Evolutionary conservation across 257 asterid genomes (phyloP).

Genomic region (Penstemon eatonii): DNA sequence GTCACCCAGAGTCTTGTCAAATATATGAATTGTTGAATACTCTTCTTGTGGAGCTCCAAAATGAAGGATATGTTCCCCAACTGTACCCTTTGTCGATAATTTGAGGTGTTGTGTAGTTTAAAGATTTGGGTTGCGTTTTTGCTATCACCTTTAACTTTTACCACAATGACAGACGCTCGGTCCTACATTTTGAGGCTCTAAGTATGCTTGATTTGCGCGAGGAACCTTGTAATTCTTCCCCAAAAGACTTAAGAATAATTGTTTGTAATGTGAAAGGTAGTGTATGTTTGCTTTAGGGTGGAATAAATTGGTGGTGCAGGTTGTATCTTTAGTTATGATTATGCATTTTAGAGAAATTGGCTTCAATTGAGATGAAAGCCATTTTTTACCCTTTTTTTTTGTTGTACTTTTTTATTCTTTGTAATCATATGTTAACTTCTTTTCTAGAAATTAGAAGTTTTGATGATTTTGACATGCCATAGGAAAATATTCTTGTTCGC

Average conservation of each 20-base stretch:
- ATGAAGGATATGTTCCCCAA: constrained; percentile 51
- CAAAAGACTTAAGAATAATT: too few relatives aligned
- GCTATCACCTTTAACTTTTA: too few relatives aligned
- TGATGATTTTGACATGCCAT: too few relatives aligned
- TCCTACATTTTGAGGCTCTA: too few relatives aligned
- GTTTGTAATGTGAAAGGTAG: too few relatives aligned
- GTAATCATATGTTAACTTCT: background rate
- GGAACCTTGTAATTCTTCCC: too few relatives aligned
- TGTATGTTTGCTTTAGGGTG: constrained; percentile 2
- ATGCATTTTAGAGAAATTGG: constrained; percentile 28
- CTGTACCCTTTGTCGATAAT: too few relatives aligned
- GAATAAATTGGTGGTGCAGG: constrained; percentile 28
- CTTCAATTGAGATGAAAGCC: constrained; percentile 22
- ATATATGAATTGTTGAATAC: constrained; percentile 49
- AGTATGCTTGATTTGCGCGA: too few relatives aligned
- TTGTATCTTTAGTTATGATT: constrained; percentile 21
- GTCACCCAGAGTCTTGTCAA: constrained; percentile 58
- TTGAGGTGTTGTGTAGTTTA: too few relatives aligned
- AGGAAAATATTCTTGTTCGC: too few relatives aligned
- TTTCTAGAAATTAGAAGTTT: background rate
- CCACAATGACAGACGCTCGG: too few relatives aligned
- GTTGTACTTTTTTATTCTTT: constrained; percentile 7
- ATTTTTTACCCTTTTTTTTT: constrained; percentile 28
- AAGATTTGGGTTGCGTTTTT: too few relatives aligned
- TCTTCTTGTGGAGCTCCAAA: constrained; percentile 65